Base-by-base conservation (phyloP, 345 rosid genomes). In the Camelina sativa region DNA sequence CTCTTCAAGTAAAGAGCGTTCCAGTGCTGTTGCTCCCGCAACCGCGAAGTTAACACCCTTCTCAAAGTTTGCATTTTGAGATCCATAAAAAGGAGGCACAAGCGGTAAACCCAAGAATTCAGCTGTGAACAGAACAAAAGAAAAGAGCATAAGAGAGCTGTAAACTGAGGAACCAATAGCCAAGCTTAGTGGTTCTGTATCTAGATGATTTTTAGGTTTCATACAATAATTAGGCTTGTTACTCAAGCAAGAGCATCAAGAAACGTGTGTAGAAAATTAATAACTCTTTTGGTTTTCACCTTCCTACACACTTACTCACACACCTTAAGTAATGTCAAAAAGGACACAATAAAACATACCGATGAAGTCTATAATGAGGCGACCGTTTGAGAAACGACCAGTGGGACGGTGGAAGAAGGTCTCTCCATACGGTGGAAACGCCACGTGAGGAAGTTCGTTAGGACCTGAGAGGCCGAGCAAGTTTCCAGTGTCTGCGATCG, bases 401-500 rank as follows among this genome's bases (percentile, higher is more conserved):
- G 85, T 83, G 30, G 88, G 84, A 46, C 7, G 54, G 52, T 81
- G 73, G 51, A 86, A 86, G 67, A 72, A 86, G 47, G 85, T 77
- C 7, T 80, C 68, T 10, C 87, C 90, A 25, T 86, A 79, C 8
- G 87, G 90, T 0, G 80, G 87, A 16, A 67, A 76, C 41, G 61
- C 82, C 23, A 10, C 54, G 6, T 53, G 58, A 38, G 79, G 75
- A 6, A 62, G 76, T 1, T 22, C 16, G 13, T 62, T 63, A 11
- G 5, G 65, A 47, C 13, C 52, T 13, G 79, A 63, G 35, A 80
- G 57, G 4, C 22, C 50, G 9, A 76, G 38, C 32, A 65, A 54
- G 85, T 83, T 84, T 16, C 88, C 90, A 2, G 86, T 85, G 41
- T 85, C 90, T 25, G 88, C 79, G 8, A 79, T 19, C 2, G 90